Percentiles rank a stretch among this genome's conserved stretches.
phyloP scores from a whole-genome alignment of 139 green algal species.

The Coelastrella sp. region DNA sequence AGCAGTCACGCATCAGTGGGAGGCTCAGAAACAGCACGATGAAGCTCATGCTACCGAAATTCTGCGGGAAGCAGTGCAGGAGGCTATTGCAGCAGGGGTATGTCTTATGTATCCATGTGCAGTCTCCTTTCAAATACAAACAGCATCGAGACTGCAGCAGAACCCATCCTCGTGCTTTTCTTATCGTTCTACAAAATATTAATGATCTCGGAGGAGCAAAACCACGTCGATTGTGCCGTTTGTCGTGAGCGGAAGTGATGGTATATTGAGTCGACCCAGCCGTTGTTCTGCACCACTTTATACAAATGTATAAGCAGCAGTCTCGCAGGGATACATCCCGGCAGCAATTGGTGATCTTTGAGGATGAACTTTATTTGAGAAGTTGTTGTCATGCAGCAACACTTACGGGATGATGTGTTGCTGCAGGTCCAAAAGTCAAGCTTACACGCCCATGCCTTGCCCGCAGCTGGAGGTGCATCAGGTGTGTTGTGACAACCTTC shows the following conservation, averaged over 20 bases:
- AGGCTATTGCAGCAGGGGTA: conserved; percentile 22
- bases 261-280: too few relatives aligned
- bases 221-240: too few relatives aligned
- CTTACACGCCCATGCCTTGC: conserved; percentile 54
- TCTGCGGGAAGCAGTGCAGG: conserved; percentile 21
- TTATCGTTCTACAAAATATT: too few relatives aligned
- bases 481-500: conserved; percentile 25
- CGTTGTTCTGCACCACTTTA: too few relatives aligned
- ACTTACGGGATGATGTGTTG: neutral
- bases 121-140: neutral
- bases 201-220: too few relatives aligned
- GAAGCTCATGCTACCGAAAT: conserved; percentile 47
- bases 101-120: neutral
- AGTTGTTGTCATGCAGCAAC: neutral
- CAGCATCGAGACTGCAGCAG: neutral
- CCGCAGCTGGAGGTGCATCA: conserved; percentile 56
- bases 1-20: conserved; percentile 55
- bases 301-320: too few relatives aligned
- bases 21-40: conserved; percentile 55
- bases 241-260: too few relatives aligned
- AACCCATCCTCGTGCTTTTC: too few relatives aligned
- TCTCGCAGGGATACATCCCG: too few relatives aligned
- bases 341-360: neutral
- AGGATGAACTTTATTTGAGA: neutral
- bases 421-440: conserved; percentile 44